Percentiles rank a stretch among this genome's conserved stretches.
Evolutionary conservation across 2,329 filamentous ascomycete species (phyloP).

Genomic region (Fusarium vanettenii): DNA sequence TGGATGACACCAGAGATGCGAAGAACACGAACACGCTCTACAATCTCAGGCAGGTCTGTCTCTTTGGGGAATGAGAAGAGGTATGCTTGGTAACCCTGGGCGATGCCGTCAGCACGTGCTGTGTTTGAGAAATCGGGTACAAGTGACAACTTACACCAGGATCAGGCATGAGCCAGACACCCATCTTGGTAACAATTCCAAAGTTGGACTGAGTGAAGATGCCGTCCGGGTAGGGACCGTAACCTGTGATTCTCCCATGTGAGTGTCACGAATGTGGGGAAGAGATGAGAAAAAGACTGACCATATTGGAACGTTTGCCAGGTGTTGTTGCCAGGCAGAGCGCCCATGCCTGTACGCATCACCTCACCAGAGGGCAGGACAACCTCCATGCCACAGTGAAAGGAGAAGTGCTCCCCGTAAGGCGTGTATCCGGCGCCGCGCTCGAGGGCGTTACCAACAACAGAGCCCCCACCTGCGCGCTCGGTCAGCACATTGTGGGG

Average conservation of each 20-base stretch:
- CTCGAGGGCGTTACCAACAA: slow-evolving; percentile 11
- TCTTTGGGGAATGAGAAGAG: slow-evolving; percentile 9
- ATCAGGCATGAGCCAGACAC: slow-evolving; percentile 11
- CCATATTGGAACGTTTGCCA: slow-evolving; percentile 20
- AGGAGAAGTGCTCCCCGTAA: slow-evolving; percentile 12
- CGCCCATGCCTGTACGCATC: slow-evolving; percentile 18
- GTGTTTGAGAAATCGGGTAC: neutral
- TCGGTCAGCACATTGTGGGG: neutral
- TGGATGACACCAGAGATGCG: slow-evolving; percentile 6
- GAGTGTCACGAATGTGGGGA: neutral
- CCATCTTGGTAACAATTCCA: slow-evolving; percentile 21
- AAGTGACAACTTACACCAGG: neutral
- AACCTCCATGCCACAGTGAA: slow-evolving; percentile 20
- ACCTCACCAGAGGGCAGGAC: slow-evolving; percentile 15
- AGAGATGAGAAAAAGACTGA: neutral
- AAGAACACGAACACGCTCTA: slow-evolving; percentile 6
- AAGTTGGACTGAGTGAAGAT: slow-evolving; percentile 16
- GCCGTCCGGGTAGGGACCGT: slow-evolving; percentile 10
- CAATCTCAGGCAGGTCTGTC: slow-evolving; percentile 1
- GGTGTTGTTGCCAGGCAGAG: slow-evolving; percentile 18
- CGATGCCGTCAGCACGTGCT: too few relatives aligned
- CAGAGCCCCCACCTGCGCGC: slow-evolving; percentile 7
- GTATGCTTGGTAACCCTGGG: slow-evolving; percentile 16
- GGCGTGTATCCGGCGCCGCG: slow-evolving; percentile 17
- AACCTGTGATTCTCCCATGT: neutral